Evolutionary conservation across 2,329 filamentous ascomycete genomes (phyloP).

Genomic region (Immersiporthe knoxdaviesiana): DNA sequence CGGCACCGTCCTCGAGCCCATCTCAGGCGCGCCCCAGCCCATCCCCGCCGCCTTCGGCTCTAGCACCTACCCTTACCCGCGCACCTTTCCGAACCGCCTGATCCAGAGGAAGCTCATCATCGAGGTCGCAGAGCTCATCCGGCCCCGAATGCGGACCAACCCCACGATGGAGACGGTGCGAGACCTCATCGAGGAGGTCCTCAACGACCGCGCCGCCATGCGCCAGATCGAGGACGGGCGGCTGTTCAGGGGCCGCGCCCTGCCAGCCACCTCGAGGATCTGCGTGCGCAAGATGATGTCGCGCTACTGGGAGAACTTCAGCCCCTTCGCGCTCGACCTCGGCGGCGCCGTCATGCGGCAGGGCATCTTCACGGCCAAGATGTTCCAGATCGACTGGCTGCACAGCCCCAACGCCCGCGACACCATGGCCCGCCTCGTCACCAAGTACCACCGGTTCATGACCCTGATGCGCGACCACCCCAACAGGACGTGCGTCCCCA

Average conservation of each 20-base stretch:
- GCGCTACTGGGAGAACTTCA: slow-evolving; percentile 70
- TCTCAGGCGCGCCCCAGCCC: slow-evolving; percentile 52
- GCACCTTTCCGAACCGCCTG: slow-evolving; percentile 62
- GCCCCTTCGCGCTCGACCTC: slow-evolving; percentile 66
- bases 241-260: slow-evolving; percentile 29
- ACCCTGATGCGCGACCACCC: slow-evolving; percentile 57
- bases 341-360: slow-evolving; percentile 68
- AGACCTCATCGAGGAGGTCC: slow-evolving; percentile 49
- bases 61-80: slow-evolving; percentile 35
- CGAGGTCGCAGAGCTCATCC: slow-evolving; percentile 46
- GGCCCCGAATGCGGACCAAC: slow-evolving; percentile 34
- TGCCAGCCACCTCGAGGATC: slow-evolving; percentile 40
- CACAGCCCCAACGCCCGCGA: slow-evolving; percentile 67
- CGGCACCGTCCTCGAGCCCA: slow-evolving; percentile 64
- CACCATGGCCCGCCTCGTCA: slow-evolving; percentile 67
- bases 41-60: slow-evolving; percentile 32
- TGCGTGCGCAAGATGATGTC: slow-evolving; percentile 69
- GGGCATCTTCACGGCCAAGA: slow-evolving; percentile 70
- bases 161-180: slow-evolving; percentile 57
- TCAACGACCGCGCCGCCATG: slow-evolving; percentile 45
- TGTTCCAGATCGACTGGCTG: slow-evolving; percentile 76
- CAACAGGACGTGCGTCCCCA: slow-evolving; percentile 63
- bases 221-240: slow-evolving; percentile 44
- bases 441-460: slow-evolving; percentile 69
- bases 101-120: slow-evolving; percentile 51